phyloP scores from a whole-genome alignment of 106 monocot genomes.

The Platanthera zijinensis region DNA sequence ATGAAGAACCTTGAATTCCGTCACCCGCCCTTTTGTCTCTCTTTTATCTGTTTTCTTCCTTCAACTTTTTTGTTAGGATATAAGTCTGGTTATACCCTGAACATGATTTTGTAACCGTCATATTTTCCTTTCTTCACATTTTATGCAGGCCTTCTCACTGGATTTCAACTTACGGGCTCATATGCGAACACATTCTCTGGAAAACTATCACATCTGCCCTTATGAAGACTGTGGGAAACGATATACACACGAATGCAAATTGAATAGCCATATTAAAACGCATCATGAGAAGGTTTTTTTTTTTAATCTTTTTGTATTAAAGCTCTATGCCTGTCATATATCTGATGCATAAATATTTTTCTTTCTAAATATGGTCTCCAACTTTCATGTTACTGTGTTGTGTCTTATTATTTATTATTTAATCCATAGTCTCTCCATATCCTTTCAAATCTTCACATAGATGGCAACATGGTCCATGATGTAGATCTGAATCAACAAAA shows the following conservation, averaged over 20 bases:
- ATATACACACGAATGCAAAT: conserved; percentile 79
- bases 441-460: no score
- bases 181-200: conserved; percentile 75
- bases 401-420: no score
- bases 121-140: background rate
- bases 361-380: no score
- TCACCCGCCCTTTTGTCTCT: no score
- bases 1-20: no score
- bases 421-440: no score
- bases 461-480: no score
- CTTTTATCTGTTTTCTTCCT: background rate
- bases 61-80: background rate
- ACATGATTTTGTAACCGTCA: background rate
- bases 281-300: conserved; percentile 76
- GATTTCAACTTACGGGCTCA: conserved; percentile 88
- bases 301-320: background rate
- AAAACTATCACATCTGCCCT: conserved; percentile 86
- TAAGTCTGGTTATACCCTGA: background rate
- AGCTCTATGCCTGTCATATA: background rate
- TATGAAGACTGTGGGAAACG: conserved; percentile 77
- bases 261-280: conserved; percentile 68
- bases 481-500: no score
- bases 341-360: no score
- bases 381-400: no score
- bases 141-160: conserved; percentile 82